A percentile compares a stretch with the other conserved stretches of the same genome.
Evolutionary conservation across 306 rosid genomes (phyloP).

Genomic region (Gynostemma pentaphyllum): DNA sequence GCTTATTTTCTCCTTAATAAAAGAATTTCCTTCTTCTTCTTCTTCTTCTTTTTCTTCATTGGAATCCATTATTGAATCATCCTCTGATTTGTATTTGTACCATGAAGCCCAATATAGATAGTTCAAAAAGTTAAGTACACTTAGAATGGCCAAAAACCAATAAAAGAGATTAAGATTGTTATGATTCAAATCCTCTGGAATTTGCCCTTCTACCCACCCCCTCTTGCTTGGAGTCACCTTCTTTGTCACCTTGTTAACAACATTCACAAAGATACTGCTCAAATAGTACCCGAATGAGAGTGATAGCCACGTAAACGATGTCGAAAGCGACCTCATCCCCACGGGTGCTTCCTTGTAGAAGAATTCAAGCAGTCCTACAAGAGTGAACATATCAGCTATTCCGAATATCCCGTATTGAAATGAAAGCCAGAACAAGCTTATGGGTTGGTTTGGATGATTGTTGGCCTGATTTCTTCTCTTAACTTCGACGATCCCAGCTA

Average conservation of each 20-base stretch:
- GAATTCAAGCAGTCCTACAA: slow-evolving; percentile 63
- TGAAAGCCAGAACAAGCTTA: slow-evolving; percentile 67
- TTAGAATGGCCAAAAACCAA: slow-evolving; percentile 67
- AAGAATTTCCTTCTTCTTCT: not conserved
- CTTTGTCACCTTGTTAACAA: slow-evolving; percentile 46
- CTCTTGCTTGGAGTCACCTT: slow-evolving; percentile 36
- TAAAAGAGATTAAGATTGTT: slow-evolving; percentile 57
- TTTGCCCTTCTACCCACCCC: slow-evolving; percentile 53
- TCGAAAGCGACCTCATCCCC: slow-evolving; percentile 66
- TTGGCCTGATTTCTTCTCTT: slow-evolving; percentile 45
- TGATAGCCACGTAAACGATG: slow-evolving; percentile 61
- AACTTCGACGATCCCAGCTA: slow-evolving; percentile 54
- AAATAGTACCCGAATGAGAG: slow-evolving; percentile 56
- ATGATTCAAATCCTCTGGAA: slow-evolving; percentile 26
- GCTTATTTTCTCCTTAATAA: slow-evolving; percentile 10
- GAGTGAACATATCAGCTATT: slow-evolving; percentile 82
- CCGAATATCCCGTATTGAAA: slow-evolving; percentile 74
- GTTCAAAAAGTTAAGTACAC: slow-evolving; percentile 51
- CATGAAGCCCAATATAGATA: slow-evolving; percentile 54
- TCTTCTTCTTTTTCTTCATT: not conserved
- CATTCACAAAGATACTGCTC: slow-evolving; percentile 46
- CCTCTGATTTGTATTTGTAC: slow-evolving; percentile 65
- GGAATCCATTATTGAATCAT: slow-evolving; percentile 5
- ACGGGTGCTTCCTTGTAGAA: slow-evolving; percentile 68
- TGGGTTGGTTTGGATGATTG: slow-evolving; percentile 25